Base-by-base conservation (phyloP, 1,139 yeast species). In the Geotrichum fermentans region DNA sequence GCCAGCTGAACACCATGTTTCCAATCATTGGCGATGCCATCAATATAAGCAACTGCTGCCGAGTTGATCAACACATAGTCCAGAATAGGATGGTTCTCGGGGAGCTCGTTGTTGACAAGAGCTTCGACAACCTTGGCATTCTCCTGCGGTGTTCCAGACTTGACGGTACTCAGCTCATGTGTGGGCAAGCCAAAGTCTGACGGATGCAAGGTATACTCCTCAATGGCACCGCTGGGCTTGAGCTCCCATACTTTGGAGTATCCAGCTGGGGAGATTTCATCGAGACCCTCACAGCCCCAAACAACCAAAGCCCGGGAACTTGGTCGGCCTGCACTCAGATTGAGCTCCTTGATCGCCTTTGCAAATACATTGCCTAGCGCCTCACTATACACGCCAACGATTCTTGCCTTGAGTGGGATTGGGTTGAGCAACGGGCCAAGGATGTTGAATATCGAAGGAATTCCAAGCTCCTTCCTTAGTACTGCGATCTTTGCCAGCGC, bases 401-500 rank as follows among this genome's bases (percentile, higher is more conserved):
- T 81, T 56, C 97, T 74, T 3, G 94, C 85, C 56, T 76, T 75
- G 33, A 90, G 73, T 1, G 92, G 92, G 17, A 88, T 87, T 1
- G 98, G 98, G 69, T 92, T 94, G 54, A 92, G 73, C 56, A 92
- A 71, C 0, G 98, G 98, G 0, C 98, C 98, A 57, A 92, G 70
- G 16, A 92, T 83, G 65, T 92, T 92, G 74, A 92, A 92, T 33
- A 92, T 86, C 1, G 97, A 84, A 1, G 98, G 97, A 14, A 90
- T 77, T 0, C 96, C 96, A 53, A 92, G 69, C 37, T 79, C 73
- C 38, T 82, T 77, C 58, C 98, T 74, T 20, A 92, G 71, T n/a
- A 75, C 72, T 0, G 92, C 95, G 13, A 90, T 92, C 52, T 76
- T 74, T 33, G 80, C 88, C 95, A 92, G 85, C 6, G 92, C 95